phyloP scores from a whole-genome alignment of 75 land plant genomes.

The Sequoiadendron giganteum region DNA sequence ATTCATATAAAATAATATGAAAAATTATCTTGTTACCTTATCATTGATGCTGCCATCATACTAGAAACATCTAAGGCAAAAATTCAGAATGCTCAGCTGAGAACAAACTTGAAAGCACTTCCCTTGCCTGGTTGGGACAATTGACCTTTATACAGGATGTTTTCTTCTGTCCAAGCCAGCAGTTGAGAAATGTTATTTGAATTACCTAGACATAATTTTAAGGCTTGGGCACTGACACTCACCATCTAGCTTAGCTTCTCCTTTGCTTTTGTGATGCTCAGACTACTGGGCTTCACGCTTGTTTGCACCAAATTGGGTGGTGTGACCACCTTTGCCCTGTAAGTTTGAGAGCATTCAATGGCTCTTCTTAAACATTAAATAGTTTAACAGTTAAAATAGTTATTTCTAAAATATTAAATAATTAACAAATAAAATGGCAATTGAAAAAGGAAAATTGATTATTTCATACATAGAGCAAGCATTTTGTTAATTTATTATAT shows the following conservation, averaged over 20 bases:
- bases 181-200: conserved; percentile 35
- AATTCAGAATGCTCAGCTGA: background rate
- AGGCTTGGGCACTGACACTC: conserved; percentile 28
- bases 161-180: conserved; percentile 53
- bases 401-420: too few species aligned
- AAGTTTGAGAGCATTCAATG: conserved; percentile 41
- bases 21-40: too few species aligned
- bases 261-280: conserved; percentile 43
- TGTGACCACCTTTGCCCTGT: conserved; percentile 20
- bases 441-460: too few species aligned
- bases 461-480: too few species aligned
- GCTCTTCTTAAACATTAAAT: conserved; percentile 3
- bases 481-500: too few species aligned
- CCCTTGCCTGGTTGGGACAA: conserved; percentile 21
- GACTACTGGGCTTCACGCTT: conserved; percentile 42
- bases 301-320: conserved; percentile 41
- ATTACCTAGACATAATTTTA: conserved; percentile 32
- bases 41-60: too few species aligned
- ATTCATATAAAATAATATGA: too few species aligned
- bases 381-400: too few species aligned
- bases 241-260: conserved; percentile 55
- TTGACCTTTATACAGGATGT: conserved; percentile 54
- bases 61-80: background rate
- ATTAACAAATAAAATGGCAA: too few species aligned
- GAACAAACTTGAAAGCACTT: background rate